These are phyloP conservation scores for Neurospora africana DNA, from an alignment of 495 filamentous ascomycete species.

Conservation along the genomic window DNA sequence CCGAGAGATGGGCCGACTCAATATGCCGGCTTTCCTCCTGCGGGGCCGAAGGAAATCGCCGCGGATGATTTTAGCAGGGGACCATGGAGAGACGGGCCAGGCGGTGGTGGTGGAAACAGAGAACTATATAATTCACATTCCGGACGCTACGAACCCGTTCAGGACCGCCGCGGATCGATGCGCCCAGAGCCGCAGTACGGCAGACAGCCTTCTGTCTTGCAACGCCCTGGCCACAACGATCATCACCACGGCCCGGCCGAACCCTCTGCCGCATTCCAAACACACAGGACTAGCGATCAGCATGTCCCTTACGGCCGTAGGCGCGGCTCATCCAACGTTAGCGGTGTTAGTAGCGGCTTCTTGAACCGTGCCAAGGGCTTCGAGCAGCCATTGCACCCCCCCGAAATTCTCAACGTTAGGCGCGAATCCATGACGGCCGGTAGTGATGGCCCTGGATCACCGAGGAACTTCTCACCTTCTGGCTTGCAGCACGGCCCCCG, in stretches of 20 bases:
- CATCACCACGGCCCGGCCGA: conserved; percentile 66
- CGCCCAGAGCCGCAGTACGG: conserved; percentile 43
- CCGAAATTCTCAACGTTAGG: conserved; percentile 33
- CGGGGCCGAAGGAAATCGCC: conserved; percentile 63
- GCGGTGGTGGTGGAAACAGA: conserved; percentile 44
- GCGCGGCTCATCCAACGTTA: conserved; percentile 88
- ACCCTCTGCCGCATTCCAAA: conserved; percentile 86
- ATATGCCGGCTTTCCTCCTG: conserved; percentile 28
- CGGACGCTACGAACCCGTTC: conserved; percentile 84
- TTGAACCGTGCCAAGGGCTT: conserved; percentile 37
- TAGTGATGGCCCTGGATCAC: conserved; percentile 38
- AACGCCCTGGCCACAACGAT: conserved; percentile 47
- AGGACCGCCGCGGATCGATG: conserved; percentile 61
- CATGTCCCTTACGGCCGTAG: conserved; percentile 67
- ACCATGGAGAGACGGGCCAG: conserved; percentile 61
- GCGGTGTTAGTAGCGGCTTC: conserved; percentile 72
- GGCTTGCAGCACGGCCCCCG: conserved; percentile 18
- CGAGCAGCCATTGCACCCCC: conserved; percentile 34
- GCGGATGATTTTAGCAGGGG: conserved; percentile 85
- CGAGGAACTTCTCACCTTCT: conserved; percentile 33
- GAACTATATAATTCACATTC: conserved; percentile 93
- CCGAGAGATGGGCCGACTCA: conserved; percentile 16
- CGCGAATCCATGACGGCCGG: conserved; percentile 34
- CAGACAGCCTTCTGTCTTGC: conserved; percentile 69
- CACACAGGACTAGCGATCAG: conserved; percentile 55